Evolutionary conservation across 1,139 yeast species (phyloP).

Genomic region (Lodderomyces metapsilosis): DNA sequence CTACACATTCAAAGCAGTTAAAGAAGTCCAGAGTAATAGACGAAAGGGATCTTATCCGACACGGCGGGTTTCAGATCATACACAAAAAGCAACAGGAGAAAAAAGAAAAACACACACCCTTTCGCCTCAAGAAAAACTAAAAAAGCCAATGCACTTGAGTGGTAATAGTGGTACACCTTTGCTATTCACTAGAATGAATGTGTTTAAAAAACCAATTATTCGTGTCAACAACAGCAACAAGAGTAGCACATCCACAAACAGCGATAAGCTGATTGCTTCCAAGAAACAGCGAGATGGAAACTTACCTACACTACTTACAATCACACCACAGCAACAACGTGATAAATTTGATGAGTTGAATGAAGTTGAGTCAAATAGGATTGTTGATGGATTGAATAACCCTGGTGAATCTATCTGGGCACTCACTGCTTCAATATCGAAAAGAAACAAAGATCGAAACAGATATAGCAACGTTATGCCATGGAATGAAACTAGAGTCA

Average conservation of each 20-base stretch:
- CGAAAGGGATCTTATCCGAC: too few species aligned
- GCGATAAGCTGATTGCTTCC: not conserved
- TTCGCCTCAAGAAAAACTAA: not conserved
- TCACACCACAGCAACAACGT: constrained; percentile 13
- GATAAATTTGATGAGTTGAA: constrained; percentile 16
- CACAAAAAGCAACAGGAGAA: too few species aligned
- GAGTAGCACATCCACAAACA: not conserved
- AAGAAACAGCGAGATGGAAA: not conserved
- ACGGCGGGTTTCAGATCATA: too few species aligned
- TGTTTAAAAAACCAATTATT: constrained; percentile 11
- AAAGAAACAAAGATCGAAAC: constrained; percentile 24
- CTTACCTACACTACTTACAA: constrained; percentile 3
- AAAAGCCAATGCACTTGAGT: not conserved
- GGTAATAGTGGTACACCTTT: not conserved
- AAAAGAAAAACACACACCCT: not conserved
- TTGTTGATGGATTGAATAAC: constrained; percentile 17
- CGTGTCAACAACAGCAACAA: constrained; percentile 5
- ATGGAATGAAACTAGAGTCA: constrained; percentile 38
- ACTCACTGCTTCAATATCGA: constrained; percentile 22
- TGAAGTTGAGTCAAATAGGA: constrained; percentile 18
- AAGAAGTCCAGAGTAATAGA: too few species aligned
- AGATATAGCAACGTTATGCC: constrained; percentile 46
- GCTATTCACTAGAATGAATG: constrained; percentile 10
- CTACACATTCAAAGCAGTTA: not conserved
- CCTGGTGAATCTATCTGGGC: constrained; percentile 24